Base-by-base conservation (phyloP, 495 filamentous ascomycete genomes). In the Hypomontagnella submonticulosa region DNA sequence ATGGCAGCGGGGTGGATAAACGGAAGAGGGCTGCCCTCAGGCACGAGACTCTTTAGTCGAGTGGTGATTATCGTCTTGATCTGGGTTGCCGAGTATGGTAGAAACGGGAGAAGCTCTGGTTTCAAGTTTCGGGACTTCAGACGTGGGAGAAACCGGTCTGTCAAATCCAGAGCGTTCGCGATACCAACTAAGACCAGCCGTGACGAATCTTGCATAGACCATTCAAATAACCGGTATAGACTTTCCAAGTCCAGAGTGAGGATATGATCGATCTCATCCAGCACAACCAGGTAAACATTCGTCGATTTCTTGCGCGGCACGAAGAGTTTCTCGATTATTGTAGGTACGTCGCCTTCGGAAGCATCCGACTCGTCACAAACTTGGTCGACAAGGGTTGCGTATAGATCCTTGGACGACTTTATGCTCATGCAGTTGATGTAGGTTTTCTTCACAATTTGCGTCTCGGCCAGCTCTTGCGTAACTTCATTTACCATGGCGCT, bases 401-500 rank as follows among this genome's bases (percentile, higher is more conserved):
- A 96, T 16, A 98, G 84, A 68, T 96, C 93, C 57, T 85, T 85
- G 4, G 92, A 88, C 54, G 84, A 87, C 66, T 95, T 94, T 75
- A 97, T 89, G 75, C 92, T 95, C 86, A 97, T 96, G 76, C 95
- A 99, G 69, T 99, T 99, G 79, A 99, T 79, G 72, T 93, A 92
- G 2, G 87, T 85, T 40, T 86, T 86, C 69, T 86, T 88, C 48
- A 92, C 77, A 9, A 75, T 73, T 4, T 74, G 70, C 1, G 67
- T 76, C 13, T 80, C 75, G 3, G 61, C 77, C 18, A 88, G 63
- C 32, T 87, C 81, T 38, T 83, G 77, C 49, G 88, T 90, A 27
- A 97, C 84, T 67, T 96, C 90, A 54, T 87, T 85, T 50, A 97
- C 86, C 76, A 97, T 85, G 3, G 95, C 96, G 75, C 93, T 97